Percentiles rank a stretch among this genome's conserved stretches.
phyloP scores from a whole-genome alignment of 1,284 basidiomycete species.

The Malassezia dermatis region DNA sequence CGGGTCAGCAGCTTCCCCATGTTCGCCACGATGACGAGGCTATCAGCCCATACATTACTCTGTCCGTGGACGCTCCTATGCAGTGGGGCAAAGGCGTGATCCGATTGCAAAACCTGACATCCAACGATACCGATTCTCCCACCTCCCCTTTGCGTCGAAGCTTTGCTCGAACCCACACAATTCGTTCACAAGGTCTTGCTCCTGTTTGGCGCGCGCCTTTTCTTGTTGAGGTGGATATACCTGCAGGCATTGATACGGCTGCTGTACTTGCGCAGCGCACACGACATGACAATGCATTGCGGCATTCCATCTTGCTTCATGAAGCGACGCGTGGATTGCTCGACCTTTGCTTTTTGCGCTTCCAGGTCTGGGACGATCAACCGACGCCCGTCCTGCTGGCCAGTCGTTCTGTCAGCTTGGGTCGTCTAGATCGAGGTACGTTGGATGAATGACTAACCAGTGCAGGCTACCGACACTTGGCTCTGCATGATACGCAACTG shows the following conservation, averaged over 20 bases:
- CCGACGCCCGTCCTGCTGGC: constrained; percentile 5
- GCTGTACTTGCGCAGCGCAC: background rate
- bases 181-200: constrained; percentile 39
- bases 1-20: constrained; percentile 77
- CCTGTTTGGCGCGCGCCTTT: constrained; percentile 35
- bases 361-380: constrained; percentile 39
- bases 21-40: constrained; percentile 17
- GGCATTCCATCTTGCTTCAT: background rate
- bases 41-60: constrained; percentile 31
- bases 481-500: constrained; percentile 39
- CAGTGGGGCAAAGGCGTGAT: constrained; percentile 5
- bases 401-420: constrained; percentile 15
- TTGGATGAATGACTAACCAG: constrained; percentile 24
- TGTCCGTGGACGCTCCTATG: constrained; percentile 19
- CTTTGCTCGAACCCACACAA: constrained; percentile 20
- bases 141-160: background rate
- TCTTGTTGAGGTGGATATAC: constrained; percentile 30
- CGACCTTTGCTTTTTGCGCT: constrained; percentile 41
- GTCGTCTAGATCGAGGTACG: constrained; percentile 20
- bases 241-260: constrained; percentile 19
- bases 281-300: background rate
- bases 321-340: constrained; percentile 31
- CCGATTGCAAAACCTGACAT: background rate
- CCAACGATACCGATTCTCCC: background rate
- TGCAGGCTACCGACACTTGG: constrained; percentile 35